Evolutionary conservation across 257 asterid species (phyloP).

Genomic region (Orobanche coerulescens): DNA sequence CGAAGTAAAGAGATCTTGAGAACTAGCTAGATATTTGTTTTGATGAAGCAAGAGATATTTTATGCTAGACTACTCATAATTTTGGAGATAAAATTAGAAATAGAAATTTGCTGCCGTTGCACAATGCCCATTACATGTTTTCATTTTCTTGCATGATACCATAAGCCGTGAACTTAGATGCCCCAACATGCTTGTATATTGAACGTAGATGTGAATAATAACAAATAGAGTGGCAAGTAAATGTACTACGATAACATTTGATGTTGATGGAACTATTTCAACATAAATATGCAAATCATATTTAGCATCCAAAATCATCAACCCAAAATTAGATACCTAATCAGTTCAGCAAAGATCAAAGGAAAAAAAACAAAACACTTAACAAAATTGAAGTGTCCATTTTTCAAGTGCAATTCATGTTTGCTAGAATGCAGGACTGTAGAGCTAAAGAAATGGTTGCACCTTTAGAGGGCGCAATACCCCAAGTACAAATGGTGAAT

Average conservation of each 20-base stretch:
- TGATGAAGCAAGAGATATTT: background rate
- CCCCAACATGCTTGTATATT: background rate
- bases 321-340: background rate
- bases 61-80: background rate
- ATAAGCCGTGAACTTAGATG: background rate
- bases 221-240: background rate
- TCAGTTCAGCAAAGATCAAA: background rate
- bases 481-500: conserved; percentile 82
- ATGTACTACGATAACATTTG: background rate
- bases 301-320: conserved; percentile 9
- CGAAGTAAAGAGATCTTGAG: no score
- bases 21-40: background rate
- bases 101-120: background rate
- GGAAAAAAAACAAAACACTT: background rate
- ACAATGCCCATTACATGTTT: background rate
- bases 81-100: background rate
- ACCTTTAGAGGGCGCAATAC: conserved; percentile 88
- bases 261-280: conserved; percentile 3
- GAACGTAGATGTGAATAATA: background rate
- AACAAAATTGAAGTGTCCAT: background rate
- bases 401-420: conserved; percentile 11
- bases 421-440: conserved; percentile 14
- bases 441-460: conserved; percentile 16
- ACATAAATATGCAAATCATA: conserved; percentile 5
- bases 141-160: background rate